Evolutionary conservation across 2,329 filamentous ascomycete species (phyloP).

Genomic region (Eurotiales sp.): DNA sequence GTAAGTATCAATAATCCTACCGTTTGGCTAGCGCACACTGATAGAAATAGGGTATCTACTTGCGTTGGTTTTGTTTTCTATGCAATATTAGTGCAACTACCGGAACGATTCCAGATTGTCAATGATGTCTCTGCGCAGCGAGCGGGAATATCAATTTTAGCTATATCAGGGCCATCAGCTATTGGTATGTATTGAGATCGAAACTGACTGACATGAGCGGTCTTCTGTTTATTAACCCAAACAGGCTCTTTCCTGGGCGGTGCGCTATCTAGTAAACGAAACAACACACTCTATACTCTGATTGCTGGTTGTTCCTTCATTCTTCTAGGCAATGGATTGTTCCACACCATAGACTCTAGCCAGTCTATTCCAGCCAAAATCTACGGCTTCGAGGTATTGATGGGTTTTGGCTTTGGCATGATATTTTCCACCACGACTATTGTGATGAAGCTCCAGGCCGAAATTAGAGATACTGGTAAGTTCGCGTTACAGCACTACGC

Average conservation of each 20-base stretch:
- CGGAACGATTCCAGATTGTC: slow-evolving; percentile 6
- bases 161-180: neutral
- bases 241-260: slow-evolving; percentile 2
- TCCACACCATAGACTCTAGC: neutral
- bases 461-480: neutral
- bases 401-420: slow-evolving; percentile 6
- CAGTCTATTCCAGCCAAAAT: neutral
- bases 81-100: neutral
- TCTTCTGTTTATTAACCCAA: too few species aligned
- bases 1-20: neutral
- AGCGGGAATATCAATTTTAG: neutral
- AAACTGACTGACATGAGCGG: neutral
- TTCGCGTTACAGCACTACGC: neutral
- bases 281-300: neutral
- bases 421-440: slow-evolving; percentile 5
- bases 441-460: neutral
- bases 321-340: neutral
- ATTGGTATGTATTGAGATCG: neutral
- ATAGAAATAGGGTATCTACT: neutral
- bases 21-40: neutral
- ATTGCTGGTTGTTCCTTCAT: neutral
- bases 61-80: slow-evolving; percentile 4
- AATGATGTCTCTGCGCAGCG: neutral
- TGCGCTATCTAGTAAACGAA: neutral
- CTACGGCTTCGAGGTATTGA: slow-evolving; percentile 3